Evolutionary conservation across 2,329 filamentous ascomycete genomes (phyloP).

Genomic region (Talaromyces sp.): DNA sequence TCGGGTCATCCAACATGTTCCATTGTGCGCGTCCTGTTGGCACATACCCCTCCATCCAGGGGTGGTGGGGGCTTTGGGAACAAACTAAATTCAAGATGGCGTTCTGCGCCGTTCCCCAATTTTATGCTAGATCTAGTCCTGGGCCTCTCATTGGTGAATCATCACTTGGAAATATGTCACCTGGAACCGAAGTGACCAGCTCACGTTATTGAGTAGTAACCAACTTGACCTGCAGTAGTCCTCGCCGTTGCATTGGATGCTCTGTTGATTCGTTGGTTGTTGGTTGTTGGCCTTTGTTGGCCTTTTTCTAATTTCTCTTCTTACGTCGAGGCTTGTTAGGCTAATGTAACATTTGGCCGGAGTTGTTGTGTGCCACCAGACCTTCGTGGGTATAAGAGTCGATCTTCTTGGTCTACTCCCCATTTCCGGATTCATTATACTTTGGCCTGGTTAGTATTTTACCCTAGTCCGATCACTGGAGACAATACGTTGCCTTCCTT

Average conservation of each 20-base stretch:
- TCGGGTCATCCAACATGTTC: slow-evolving; percentile 11
- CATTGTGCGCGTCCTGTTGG: slow-evolving; percentile 4
- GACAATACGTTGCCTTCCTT: slow-evolving; percentile 12
- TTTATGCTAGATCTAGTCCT: slow-evolving; percentile 18
- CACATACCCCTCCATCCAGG: slow-evolving; percentile 1
- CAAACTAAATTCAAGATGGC: slow-evolving; percentile 15
- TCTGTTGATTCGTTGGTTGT: slow-evolving; percentile 20
- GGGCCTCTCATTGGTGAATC: slow-evolving; percentile 11
- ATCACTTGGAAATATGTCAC: slow-evolving; percentile 13
- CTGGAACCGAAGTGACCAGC: slow-evolving; percentile 8
- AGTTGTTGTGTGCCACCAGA: slow-evolving; percentile 20
- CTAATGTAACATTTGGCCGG: slow-evolving; percentile 22
- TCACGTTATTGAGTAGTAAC: slow-evolving; percentile 9
- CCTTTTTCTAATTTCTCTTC: not conserved
- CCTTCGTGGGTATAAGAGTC: slow-evolving; percentile 21
- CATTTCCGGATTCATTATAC: slow-evolving; percentile 21
- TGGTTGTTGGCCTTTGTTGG: slow-evolving; percentile 5
- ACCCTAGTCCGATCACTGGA: slow-evolving; percentile 14
- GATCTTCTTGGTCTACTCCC: slow-evolving; percentile 6
- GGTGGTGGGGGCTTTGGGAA: slow-evolving; percentile 4
- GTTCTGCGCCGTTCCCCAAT: slow-evolving; percentile 12
- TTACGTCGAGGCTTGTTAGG: slow-evolving; percentile 1
- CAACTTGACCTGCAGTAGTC: slow-evolving; percentile 11
- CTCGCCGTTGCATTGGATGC: slow-evolving; percentile 7
- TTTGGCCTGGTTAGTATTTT: slow-evolving; percentile 20